Evolutionary conservation across 106 monocot genomes (phyloP).

Genomic region (Amphibolis antarctica): DNA sequence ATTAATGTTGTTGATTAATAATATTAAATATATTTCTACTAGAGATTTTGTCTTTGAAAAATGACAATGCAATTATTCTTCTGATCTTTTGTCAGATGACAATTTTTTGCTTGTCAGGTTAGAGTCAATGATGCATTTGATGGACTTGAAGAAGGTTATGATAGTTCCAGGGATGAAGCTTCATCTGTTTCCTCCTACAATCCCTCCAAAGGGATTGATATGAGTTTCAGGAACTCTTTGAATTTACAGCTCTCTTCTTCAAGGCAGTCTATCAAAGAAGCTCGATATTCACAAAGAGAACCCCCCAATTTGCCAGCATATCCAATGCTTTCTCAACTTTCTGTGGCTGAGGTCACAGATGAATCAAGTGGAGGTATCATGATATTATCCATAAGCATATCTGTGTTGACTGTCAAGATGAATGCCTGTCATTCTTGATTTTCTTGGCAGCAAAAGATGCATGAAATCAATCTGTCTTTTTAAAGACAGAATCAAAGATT

Average conservation of each 20-base stretch:
- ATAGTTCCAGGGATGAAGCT: slow-evolving; percentile 88
- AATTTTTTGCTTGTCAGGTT: slow-evolving; percentile 30
- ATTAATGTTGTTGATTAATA: no score
- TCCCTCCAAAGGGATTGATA: slow-evolving; percentile 44
- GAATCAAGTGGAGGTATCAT: slow-evolving; percentile 43
- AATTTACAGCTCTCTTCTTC: slow-evolving; percentile 51
- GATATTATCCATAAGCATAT: background rate
- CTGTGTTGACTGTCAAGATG: no score
- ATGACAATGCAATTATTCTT: background rate
- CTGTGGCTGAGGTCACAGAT: slow-evolving; percentile 56
- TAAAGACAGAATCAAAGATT: no score
- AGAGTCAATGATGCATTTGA: slow-evolving; percentile 65
- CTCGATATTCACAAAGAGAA: slow-evolving; percentile 24
- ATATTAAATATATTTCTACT: no score
- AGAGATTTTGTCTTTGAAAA: no score
- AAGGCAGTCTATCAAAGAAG: slow-evolving; percentile 36
- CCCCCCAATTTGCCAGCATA: slow-evolving; percentile 36
- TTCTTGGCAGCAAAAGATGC: no score
- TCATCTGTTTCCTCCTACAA: slow-evolving; percentile 92
- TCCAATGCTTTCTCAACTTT: slow-evolving; percentile 47
- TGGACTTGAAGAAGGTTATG: slow-evolving; percentile 81
- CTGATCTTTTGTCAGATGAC: background rate
- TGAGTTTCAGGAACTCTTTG: slow-evolving; percentile 43
- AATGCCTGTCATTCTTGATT: no score
- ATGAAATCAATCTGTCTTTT: no score